Evolutionary conservation across 2,329 filamentous ascomycete genomes (phyloP).

Genomic region (Botrytis fragariae): DNA sequence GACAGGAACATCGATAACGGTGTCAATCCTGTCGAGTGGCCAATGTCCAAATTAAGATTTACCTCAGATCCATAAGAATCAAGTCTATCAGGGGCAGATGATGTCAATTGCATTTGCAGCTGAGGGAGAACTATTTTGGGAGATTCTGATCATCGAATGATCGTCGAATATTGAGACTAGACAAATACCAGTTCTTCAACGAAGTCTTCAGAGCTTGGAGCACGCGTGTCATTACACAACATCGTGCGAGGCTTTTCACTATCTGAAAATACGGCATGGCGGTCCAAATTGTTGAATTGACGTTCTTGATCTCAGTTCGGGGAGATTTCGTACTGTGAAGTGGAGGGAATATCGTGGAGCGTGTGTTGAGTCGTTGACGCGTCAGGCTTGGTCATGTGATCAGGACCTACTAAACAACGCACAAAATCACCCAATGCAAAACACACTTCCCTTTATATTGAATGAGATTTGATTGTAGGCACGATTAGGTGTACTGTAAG

Average conservation of each 20-base stretch:
- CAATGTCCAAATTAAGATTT: not conserved
- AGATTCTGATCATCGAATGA: not conserved
- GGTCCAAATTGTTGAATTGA: not conserved
- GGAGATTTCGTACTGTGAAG: not conserved
- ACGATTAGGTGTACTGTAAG: not conserved
- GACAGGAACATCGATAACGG: not conserved
- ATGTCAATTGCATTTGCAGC: not conserved
- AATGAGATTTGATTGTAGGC: not conserved
- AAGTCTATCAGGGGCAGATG: not conserved
- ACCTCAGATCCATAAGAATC: not conserved
- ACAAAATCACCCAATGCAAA: not conserved
- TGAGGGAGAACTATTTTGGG: conserved; percentile 3
- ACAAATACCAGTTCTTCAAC: not conserved
- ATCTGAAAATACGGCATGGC: not conserved
- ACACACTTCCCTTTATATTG: not conserved
- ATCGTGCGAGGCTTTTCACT: not conserved
- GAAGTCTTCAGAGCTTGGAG: not conserved
- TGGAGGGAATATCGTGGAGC: not conserved
- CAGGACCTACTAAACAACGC: not conserved
- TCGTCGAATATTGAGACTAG: not conserved
- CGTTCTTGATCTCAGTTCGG: not conserved
- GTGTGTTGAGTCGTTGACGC: not conserved
- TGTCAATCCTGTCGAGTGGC: not conserved
- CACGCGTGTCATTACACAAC: not conserved
- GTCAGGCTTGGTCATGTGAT: not conserved